Evolutionary conservation across 352 stramenopile genomes (phyloP).

Genomic region (Globisporangium barbulae): DNA sequence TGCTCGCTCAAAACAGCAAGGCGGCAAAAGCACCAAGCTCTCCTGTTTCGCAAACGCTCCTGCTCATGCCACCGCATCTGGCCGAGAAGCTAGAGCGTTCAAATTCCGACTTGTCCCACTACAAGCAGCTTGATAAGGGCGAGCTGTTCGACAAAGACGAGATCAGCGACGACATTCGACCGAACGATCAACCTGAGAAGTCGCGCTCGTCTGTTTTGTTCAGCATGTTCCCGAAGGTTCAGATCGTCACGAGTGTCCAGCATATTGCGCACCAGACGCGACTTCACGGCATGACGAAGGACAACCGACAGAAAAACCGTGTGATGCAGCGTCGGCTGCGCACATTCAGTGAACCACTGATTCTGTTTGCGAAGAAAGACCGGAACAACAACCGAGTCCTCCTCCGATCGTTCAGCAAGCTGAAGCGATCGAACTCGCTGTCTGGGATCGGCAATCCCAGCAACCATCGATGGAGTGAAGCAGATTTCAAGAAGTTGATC

Average conservation of each 20-base stretch:
- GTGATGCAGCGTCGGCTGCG: slow-evolving; percentile 31
- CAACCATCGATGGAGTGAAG: slow-evolving; percentile 67
- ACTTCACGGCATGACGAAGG: slow-evolving; percentile 44
- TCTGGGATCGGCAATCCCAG: slow-evolving; percentile 65
- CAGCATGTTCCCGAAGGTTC: slow-evolving; percentile 84
- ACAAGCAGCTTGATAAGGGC: slow-evolving; percentile 57
- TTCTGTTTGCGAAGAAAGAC: slow-evolving; percentile 33
- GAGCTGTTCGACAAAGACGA: slow-evolving; percentile 81
- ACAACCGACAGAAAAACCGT: slow-evolving; percentile 32
- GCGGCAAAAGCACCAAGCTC: slow-evolving; percentile 27
- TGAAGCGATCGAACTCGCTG: slow-evolving; percentile 73
- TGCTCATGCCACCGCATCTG: slow-evolving; percentile 78
- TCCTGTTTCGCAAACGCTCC: slow-evolving; percentile 43
- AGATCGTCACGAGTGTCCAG: slow-evolving; percentile 78
- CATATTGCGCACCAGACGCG: slow-evolving; percentile 71
- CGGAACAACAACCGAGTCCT: slow-evolving; percentile 25
- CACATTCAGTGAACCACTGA: slow-evolving; percentile 59
- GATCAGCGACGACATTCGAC: slow-evolving; percentile 62
- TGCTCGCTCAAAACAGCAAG: slow-evolving; percentile 30
- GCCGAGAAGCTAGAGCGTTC: slow-evolving; percentile 62
- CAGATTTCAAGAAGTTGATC: slow-evolving; percentile 70
- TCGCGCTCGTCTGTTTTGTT: slow-evolving; percentile 53
- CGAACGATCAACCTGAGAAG: slow-evolving; percentile 58
- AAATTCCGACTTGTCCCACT: slow-evolving; percentile 53
- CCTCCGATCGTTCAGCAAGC: slow-evolving; percentile 30